These are phyloP conservation scores for Blastobotrys peoriensis DNA, from an alignment of 805 yeast species.

Conservation along the genomic window DNA sequence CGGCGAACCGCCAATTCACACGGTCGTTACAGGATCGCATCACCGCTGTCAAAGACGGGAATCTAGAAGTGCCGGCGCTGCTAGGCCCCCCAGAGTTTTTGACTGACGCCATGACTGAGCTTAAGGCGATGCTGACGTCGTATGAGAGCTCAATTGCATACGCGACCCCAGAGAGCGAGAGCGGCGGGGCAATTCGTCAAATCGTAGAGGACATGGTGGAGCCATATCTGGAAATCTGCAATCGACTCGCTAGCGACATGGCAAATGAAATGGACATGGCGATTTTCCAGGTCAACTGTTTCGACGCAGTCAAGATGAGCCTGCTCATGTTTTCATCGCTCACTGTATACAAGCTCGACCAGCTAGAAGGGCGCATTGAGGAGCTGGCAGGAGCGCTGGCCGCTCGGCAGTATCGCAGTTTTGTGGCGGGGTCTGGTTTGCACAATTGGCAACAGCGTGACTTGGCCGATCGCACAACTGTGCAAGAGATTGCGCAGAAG, in stretches of 20 bases:
- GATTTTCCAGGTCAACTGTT: conserved; percentile 31
- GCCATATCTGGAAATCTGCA: conserved; percentile 28
- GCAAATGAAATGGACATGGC: conserved; percentile 26
- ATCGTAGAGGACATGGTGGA: conserved; percentile 29
- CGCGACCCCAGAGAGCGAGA: conserved; percentile 14
- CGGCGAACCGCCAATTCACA: conserved; percentile 36
- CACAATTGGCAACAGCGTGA: not conserved
- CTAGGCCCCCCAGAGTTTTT: conserved; percentile 83
- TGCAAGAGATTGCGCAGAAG: conserved; percentile 17
- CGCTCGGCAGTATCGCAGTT: conserved; percentile 21
- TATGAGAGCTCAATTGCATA: conserved; percentile 31
- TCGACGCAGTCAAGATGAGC: conserved; percentile 28
- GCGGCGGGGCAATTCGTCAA: conserved; percentile 12
- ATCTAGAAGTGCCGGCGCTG: conserved; percentile 32
- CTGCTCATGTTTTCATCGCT: conserved; percentile 26
- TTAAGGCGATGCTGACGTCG: conserved; percentile 51
- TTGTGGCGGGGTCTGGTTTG: conserved; percentile 22
- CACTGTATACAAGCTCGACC: conserved; percentile 27
- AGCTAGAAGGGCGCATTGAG: conserved; percentile 22
- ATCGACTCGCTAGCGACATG: conserved; percentile 22
- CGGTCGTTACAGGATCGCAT: conserved; percentile 36
- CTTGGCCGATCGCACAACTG: conserved; percentile 5
- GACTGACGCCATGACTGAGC: conserved; percentile 53
- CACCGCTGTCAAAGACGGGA: conserved; percentile 30
- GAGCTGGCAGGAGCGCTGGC: conserved; percentile 26